Evolutionary conservation across 257 asterid genomes (phyloP).

Genomic region (Plantago ovata): DNA sequence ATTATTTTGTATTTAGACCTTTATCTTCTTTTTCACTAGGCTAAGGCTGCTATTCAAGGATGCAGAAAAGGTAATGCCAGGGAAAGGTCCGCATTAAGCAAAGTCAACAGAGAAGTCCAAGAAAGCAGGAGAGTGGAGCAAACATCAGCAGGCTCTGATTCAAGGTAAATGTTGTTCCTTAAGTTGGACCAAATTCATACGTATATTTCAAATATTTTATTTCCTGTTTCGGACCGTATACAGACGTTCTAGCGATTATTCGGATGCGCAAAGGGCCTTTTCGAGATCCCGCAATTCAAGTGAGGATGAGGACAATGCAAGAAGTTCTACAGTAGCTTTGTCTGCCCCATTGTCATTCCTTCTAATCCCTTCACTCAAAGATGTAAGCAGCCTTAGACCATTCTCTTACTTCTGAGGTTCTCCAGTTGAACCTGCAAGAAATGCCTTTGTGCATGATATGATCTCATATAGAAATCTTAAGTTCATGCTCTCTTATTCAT

Average conservation of each 20-base stretch:
- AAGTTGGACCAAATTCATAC: constrained; percentile 15
- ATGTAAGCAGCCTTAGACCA: constrained; percentile 37
- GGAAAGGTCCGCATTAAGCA: constrained; percentile 64
- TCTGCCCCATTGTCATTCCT: constrained; percentile 73
- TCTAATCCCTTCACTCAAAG: constrained; percentile 80
- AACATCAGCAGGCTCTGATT: constrained; percentile 47
- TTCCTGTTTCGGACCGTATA: constrained; percentile 16
- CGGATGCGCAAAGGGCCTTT: constrained; percentile 70
- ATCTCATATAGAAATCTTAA: background rate
- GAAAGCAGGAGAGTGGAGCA: constrained; percentile 53
- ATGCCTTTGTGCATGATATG: background rate
- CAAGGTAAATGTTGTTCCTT: constrained; percentile 47
- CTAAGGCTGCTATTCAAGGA: constrained; percentile 91
- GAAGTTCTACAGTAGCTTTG: constrained; percentile 57
- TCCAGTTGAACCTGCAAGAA: background rate
- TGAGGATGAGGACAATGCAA: constrained; percentile 64
- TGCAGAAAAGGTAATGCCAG: constrained; percentile 68
- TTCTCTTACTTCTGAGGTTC: background rate
- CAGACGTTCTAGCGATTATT: constrained; percentile 70
- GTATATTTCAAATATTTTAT: constrained; percentile 7
- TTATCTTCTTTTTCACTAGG: constrained; percentile 44
- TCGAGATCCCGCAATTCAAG: constrained; percentile 50
- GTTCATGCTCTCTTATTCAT: too few species aligned
- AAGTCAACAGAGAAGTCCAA: constrained; percentile 58
- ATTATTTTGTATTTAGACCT: constrained; percentile 18